Base-by-base conservation (phyloP, 345 rosid species). In the Eucalyptus guilfoylei region DNA sequence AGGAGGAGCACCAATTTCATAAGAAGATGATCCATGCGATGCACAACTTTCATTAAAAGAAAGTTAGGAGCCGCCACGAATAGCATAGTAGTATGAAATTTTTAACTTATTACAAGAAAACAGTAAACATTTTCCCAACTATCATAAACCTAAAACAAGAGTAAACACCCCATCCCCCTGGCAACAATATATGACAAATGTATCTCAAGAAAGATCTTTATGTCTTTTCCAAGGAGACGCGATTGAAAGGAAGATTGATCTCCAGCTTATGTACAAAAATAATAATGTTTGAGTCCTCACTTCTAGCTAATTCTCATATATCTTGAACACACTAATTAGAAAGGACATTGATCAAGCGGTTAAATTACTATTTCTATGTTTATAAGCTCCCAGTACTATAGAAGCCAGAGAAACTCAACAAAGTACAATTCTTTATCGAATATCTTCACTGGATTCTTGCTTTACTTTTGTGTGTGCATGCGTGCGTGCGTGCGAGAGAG, bases 1-100 rank as follows among this genome's bases (percentile, higher is more conserved):
- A 88, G 88, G 81, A 55, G 93, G 88, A 34, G 92, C 87, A 87
- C 91, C 88, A 69, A 91, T 88, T 88, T 92, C 92, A 92, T 91
- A 87, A 40, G 94, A 90, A 87, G 97, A 95, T 89, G 95, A 90
- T 90, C 90, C 94, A 86, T 90, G 93, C 89, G 90, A 90, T 50
- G 92, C 86, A 52, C 93, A 88, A 88, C 88, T 89, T 91, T 86
- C 91, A 89, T 91, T 91, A 23, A 92, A 92, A 89, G 92, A 92
- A 34, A 89, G 88, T 32, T 16, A 49, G 52, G 52, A 32, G 80
- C 42, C 44, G 3, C 23, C 44, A 10, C 3, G 12, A 32, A 34
- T 17, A 34, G 44, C 42, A 16, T 17, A 9, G 42, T 69, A 17
- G 42, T 69, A 32, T 34, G 24, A 69, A 32, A 32, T 34, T 32